Evolutionary conservation across 768 basidiomycete species (phyloP), one percentile per base, ranked within the genome.

Genomic region (Chiua virens): DNA sequence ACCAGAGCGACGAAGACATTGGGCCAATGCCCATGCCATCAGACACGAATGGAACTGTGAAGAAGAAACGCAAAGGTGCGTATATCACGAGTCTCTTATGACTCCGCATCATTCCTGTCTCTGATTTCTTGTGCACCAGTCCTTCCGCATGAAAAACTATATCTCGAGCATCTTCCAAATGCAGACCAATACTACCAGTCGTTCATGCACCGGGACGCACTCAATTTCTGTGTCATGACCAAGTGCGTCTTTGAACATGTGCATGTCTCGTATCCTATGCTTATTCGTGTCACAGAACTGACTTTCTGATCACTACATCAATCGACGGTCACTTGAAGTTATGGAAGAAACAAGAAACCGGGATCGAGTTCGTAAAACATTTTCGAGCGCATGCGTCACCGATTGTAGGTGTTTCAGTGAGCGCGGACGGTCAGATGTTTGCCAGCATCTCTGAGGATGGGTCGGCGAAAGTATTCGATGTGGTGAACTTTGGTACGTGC

Each of bases 311-410:
- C 43, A 99, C 97, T 8, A 94, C 96, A 1, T 98, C 96, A 3
- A 71, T 93, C 10, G 97, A 98, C 65, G 97, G 97, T 3, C 89
- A 94, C 69, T 70, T 98, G 56, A 99, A 99, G 68, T 71, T 99
- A n/a, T 99, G 97, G 97, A 98, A 97, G 77, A 99, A 99, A 71
- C 94, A 97, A 73, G 89, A 94, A 20, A 68, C 76, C 7, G 96
- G 95, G 5, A 93, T 99, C 62, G 97, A 98, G 72, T 98, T 98
- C 61, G 96, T 98, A 52, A 99, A 99, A 72, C 92, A 95, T 58
- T 99, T 96, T 68, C 86, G 97, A 41, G 93, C 97, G 1, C 95
- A 97, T 61, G 76, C 95, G 20, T 78, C 80, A 22, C 82, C 91
- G 9, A 80, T 98, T 22, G 75, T 84, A 4, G 83, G 81, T 8